Conservation (phyloP, 2,329 filamentous ascomycete genomes). For the Aspergillus jensenii region DNA sequence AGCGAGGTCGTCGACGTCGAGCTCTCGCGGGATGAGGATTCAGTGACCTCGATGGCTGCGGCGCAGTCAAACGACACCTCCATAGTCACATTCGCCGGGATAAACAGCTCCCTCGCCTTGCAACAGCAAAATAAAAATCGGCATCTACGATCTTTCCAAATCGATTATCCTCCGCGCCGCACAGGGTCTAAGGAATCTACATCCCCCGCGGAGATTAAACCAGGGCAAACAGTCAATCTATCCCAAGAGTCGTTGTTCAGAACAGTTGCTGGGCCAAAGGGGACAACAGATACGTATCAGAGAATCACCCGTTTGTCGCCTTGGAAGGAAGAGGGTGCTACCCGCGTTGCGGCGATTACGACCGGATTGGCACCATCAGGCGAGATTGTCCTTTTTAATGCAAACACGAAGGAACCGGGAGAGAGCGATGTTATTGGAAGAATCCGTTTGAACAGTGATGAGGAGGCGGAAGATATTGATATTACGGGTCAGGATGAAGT, state of each 20-base stretch:
- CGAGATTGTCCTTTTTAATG: slow-evolving; percentile 79
- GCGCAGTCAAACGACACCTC: slow-evolving; percentile 58
- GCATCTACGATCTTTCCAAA: slow-evolving; percentile 75
- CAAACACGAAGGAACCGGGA: slow-evolving; percentile 56
- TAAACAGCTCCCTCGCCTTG: slow-evolving; percentile 76
- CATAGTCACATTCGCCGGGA: slow-evolving; percentile 67
- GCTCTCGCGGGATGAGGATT: slow-evolving; percentile 82
- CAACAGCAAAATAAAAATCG: slow-evolving; percentile 75
- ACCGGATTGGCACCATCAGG: slow-evolving; percentile 73
- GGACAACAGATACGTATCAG: slow-evolving; percentile 56
- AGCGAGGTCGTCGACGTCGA: slow-evolving; percentile 70
- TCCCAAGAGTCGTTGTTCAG: slow-evolving; percentile 55
- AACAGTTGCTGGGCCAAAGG: slow-evolving; percentile 31
- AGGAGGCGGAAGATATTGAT: slow-evolving; percentile 53
- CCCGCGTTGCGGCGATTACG: slow-evolving; percentile 73
- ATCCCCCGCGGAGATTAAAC: slow-evolving; percentile 22
- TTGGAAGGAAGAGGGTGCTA: slow-evolving; percentile 51
- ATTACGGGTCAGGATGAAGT: slow-evolving; percentile 33
- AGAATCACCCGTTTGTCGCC: slow-evolving; percentile 59
- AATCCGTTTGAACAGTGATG: slow-evolving; percentile 50
- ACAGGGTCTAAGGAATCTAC: slow-evolving; percentile 20
- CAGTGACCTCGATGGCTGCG: slow-evolving; percentile 76
- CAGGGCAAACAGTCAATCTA: slow-evolving; percentile 43
- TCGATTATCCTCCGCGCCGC: slow-evolving; percentile 56
- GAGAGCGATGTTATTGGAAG: slow-evolving; percentile 54